Conservation (phyloP, 176 grass and related monocot species). For the Carex myosuroides region DNA sequence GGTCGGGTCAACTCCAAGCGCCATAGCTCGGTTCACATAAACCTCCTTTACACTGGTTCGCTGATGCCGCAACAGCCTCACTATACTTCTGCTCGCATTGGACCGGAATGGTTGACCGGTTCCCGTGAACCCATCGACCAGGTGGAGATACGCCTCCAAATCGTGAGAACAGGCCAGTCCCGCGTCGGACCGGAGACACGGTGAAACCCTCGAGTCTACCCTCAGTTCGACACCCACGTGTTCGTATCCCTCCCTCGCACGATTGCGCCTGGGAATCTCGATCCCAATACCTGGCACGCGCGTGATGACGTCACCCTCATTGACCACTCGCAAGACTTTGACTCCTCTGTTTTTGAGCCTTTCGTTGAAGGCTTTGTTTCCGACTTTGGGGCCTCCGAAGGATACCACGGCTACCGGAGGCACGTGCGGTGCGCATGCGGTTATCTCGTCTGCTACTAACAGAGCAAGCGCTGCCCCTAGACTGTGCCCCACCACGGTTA, state of each 20-base stretch:
- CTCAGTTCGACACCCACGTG: slow-evolving; percentile 66
- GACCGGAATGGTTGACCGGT: slow-evolving; percentile 58
- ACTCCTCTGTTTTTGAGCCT: slow-evolving; percentile 37
- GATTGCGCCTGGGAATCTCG: slow-evolving; percentile 28
- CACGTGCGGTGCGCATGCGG: slow-evolving; percentile 31
- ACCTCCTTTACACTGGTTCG: slow-evolving; percentile 66
- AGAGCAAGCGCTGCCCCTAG: slow-evolving; percentile 77
- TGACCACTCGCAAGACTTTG: slow-evolving; percentile 73
- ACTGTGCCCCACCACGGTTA: slow-evolving; percentile 87
- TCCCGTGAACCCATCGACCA: slow-evolving; percentile 81
- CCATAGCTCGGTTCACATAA: slow-evolving; percentile 55
- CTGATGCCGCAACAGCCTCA: slow-evolving; percentile 59
- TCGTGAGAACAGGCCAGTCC: slow-evolving; percentile 77
- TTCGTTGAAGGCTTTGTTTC: slow-evolving; percentile 61
- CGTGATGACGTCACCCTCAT: slow-evolving; percentile 74
- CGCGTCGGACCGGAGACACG: slow-evolving; percentile 57
- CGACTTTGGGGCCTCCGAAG: slow-evolving; percentile 79
- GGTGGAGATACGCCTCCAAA: slow-evolving; percentile 84
- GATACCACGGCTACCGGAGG: slow-evolving; percentile 78
- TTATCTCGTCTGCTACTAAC: slow-evolving; percentile 73
- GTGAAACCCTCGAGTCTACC: slow-evolving; percentile 62
- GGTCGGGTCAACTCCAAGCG: slow-evolving; percentile 46
- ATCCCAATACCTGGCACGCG: slow-evolving; percentile 50
- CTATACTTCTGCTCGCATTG: slow-evolving; percentile 60
- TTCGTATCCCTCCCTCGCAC: slow-evolving; percentile 40